Evolutionary conservation across 1,284 basidiomycete genomes (phyloP).

Genomic region (Marasmius fiardii): DNA sequence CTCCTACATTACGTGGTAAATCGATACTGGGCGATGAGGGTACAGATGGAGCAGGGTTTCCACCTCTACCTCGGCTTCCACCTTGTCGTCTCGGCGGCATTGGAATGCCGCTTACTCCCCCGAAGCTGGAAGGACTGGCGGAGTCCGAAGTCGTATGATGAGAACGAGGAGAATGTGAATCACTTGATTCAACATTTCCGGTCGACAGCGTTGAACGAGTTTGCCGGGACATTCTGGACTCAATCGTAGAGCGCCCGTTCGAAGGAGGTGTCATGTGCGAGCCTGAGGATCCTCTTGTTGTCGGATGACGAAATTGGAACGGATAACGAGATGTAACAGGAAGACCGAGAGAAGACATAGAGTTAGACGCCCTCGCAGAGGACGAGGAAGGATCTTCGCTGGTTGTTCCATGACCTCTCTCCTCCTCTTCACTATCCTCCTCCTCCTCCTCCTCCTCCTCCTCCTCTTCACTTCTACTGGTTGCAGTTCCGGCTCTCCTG

Average conservation of each 20-base stretch:
- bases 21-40: conserved; percentile 41
- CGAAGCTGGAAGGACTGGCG: conserved; percentile 31
- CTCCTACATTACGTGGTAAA: conserved; percentile 29
- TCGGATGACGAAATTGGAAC: conserved; percentile 60
- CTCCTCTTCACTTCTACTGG: conserved; percentile 25
- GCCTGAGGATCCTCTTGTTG: conserved; percentile 37
- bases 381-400: conserved; percentile 49
- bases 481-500: conserved; percentile 19
- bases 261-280: conserved; percentile 19
- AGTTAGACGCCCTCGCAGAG: conserved; percentile 54
- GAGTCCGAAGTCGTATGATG: conserved; percentile 25
- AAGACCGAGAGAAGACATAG: conserved; percentile 77
- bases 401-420: conserved; percentile 26
- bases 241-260: conserved; percentile 35
- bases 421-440: conserved; percentile 30
- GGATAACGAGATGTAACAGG: conserved; percentile 68
- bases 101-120: conserved; percentile 44
- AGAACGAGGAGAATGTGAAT: conserved; percentile 42
- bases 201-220: conserved; percentile 39
- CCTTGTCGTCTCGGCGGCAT: conserved; percentile 72
- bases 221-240: conserved; percentile 38
- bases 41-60: conserved; percentile 36
- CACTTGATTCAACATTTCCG: conserved; percentile 53
- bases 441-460: conserved; percentile 33
- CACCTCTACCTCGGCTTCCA: conserved; percentile 38